phyloP scores from a whole-genome alignment of 106 monocot genomes.

The Apostasia ramifera region DNA sequence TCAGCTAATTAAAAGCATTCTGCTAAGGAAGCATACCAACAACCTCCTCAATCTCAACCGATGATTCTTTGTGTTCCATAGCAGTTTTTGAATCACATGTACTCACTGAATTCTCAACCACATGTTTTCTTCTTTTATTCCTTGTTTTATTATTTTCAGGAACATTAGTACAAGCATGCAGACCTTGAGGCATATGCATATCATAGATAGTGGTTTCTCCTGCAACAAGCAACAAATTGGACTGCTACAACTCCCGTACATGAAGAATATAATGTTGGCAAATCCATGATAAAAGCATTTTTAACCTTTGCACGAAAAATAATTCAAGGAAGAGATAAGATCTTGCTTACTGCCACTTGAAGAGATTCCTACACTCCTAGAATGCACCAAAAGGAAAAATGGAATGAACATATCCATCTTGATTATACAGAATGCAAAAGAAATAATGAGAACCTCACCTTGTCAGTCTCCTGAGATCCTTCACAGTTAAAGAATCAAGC shows the following conservation, averaged over 20 bases:
- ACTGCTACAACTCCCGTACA: not conserved
- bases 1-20: not conserved
- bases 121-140: constrained; percentile 28
- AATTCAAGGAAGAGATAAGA: constrained; percentile 50
- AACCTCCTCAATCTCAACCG: constrained; percentile 13
- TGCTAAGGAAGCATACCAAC: constrained; percentile 19
- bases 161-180: constrained; percentile 18
- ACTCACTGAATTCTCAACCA: not conserved
- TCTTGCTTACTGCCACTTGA: constrained; percentile 65
- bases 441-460: constrained; percentile 26
- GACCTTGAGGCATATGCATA: constrained; percentile 18
- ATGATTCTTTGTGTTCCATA: constrained; percentile 13
- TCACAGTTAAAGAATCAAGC: constrained; percentile 63
- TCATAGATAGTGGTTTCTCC: not conserved
- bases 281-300: not conserved
- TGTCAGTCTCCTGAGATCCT: constrained; percentile 54
- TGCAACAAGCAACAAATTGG: not conserved
- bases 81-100: constrained; percentile 24
- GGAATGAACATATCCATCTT: not conserved
- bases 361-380: constrained; percentile 53
- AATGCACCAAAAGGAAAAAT: not conserved
- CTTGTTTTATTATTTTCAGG: constrained; percentile 25
- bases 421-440: not conserved
- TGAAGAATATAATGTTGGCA: not conserved
- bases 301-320: constrained; percentile 15